Conservation (phyloP, 108 stramenopile species). For the Pseudonitzschia multiseries region DNA sequence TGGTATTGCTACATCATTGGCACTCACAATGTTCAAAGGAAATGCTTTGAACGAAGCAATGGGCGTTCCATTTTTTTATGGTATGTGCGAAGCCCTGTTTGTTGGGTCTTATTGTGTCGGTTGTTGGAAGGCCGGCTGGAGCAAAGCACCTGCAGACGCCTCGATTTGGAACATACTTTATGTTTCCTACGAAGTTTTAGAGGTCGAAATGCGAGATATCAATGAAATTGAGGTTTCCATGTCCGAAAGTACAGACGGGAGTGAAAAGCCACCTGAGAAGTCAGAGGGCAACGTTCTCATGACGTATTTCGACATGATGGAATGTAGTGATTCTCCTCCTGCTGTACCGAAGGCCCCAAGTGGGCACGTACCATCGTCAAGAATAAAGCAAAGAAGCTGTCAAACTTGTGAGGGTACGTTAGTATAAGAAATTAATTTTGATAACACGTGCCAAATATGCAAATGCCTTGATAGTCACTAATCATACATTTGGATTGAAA, state of each 20-base stretch:
- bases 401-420: conserved; percentile 10
- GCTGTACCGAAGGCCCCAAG: conserved; percentile 17
- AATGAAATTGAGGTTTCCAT: conserved; percentile 25
- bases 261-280: conserved; percentile 1
- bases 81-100: conserved; percentile 61
- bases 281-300: conserved; percentile 21
- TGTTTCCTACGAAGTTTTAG: conserved; percentile 61
- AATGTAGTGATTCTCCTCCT: neutral
- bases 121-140: conserved; percentile 81
- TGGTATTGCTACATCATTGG: conserved; percentile 79
- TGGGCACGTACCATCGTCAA: conserved; percentile 6
- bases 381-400: neutral
- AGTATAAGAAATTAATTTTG: neutral
- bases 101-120: conserved; percentile 64
- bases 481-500: neutral
- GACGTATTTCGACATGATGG: conserved; percentile 7
- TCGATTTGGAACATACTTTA: conserved; percentile 57
- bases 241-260: conserved; percentile 16
- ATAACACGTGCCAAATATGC: neutral
- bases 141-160: conserved; percentile 73
- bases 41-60: conserved; percentile 62
- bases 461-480: neutral
- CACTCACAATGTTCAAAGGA: conserved; percentile 76
- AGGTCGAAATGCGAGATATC: conserved; percentile 20
- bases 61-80: conserved; percentile 83